Conservation (phyloP, 1,284 basidiomycete genomes). For the Pseudozyma pruni region DNA sequence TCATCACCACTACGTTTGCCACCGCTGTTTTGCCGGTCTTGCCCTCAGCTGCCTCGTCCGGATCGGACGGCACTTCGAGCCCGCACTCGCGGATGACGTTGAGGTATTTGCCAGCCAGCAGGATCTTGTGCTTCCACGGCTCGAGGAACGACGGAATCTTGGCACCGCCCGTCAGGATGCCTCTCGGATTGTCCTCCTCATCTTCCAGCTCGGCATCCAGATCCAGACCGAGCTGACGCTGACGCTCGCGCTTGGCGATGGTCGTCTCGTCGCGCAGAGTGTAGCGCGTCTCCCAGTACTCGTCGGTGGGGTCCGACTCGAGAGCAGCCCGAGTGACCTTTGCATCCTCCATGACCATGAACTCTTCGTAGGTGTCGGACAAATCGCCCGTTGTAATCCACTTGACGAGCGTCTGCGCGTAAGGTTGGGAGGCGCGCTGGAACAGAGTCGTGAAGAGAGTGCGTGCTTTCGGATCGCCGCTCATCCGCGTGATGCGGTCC, state of each 20-base stretch:
- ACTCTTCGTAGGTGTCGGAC: slow-evolving; percentile 66
- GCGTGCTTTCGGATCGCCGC: slow-evolving; percentile 62
- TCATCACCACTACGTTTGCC: slow-evolving; percentile 53
- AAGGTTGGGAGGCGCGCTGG: slow-evolving; percentile 64
- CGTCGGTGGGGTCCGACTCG: slow-evolving; percentile 65
- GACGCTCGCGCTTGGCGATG: slow-evolving; percentile 52
- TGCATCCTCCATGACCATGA: slow-evolving; percentile 66
- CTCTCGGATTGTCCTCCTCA: slow-evolving; percentile 70
- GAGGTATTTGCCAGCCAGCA: slow-evolving; percentile 66
- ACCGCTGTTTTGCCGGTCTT: slow-evolving; percentile 6
- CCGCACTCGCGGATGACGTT: slow-evolving; percentile 67
- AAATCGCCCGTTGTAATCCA: slow-evolving; percentile 67
- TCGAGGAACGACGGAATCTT: slow-evolving; percentile 66
- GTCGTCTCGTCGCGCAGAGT: slow-evolving; percentile 62
- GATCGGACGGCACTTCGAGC: slow-evolving; percentile 56
- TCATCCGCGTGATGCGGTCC: slow-evolving; percentile 62
- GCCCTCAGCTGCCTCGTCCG: slow-evolving; percentile 13
- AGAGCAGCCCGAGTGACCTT: slow-evolving; percentile 64
- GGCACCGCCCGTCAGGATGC: slow-evolving; percentile 69
- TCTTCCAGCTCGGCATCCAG: slow-evolving; percentile 48
- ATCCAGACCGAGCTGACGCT: slow-evolving; percentile 54
- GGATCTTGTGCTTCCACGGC: slow-evolving; percentile 67
- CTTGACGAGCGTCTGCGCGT: slow-evolving; percentile 60
- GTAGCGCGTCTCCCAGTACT: slow-evolving; percentile 68
- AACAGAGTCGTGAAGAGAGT: slow-evolving; percentile 61